Percentiles rank a stretch among this genome's conserved stretches.
Evolutionary conservation across 2,329 filamentous ascomycete genomes (phyloP).

Genomic region (Calonectria pteridis): DNA sequence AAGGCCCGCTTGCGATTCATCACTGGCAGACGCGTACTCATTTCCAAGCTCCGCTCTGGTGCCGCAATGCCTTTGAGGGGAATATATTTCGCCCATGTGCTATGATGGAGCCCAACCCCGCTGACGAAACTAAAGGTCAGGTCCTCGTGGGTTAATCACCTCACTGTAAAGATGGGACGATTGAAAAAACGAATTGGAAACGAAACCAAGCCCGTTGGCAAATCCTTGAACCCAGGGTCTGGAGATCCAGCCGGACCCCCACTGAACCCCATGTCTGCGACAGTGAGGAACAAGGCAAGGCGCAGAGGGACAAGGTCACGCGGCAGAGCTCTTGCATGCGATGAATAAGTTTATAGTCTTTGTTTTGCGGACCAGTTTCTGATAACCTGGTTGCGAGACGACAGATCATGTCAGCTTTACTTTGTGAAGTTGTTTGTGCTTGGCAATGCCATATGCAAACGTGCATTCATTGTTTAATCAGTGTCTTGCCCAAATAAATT

Average conservation of each 20-base stretch:
- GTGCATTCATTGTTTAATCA: neutral
- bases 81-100: neutral
- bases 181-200: neutral
- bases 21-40: conserved; percentile 22
- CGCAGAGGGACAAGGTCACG: too few relatives aligned
- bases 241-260: neutral
- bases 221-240: neutral
- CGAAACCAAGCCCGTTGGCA: neutral
- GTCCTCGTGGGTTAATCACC: conserved; percentile 10
- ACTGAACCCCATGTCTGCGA: neutral
- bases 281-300: neutral
- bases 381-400: neutral
- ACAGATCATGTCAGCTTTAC: neutral
- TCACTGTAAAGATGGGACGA: neutral
- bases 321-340: neutral
- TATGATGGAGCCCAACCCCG: neutral
- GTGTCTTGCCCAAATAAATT: neutral
- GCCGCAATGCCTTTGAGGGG: neutral
- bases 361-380: neutral
- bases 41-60: conserved; percentile 21
- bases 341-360: neutral
- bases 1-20: conserved; percentile 9
- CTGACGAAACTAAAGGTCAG: neutral
- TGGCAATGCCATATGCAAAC: neutral
- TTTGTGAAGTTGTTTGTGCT: neutral